phyloP scores from a whole-genome alignment of 2,329 filamentous ascomycete genomes.

The Fusarium anguioides region DNA sequence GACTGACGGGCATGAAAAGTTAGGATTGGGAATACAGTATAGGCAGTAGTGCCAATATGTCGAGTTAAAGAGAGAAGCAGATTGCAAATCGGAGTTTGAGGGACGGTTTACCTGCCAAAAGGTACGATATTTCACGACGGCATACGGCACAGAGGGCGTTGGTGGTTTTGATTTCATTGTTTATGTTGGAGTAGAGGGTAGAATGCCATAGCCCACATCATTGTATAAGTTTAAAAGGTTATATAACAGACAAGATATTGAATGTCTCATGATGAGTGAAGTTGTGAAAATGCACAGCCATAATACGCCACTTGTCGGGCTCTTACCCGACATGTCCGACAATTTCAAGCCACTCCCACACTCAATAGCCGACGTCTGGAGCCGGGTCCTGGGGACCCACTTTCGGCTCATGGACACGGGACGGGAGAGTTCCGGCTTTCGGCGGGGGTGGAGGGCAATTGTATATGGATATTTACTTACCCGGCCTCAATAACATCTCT shows the following conservation, averaged over 20 bases:
- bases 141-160: constrained; percentile 29
- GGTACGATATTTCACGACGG: constrained; percentile 27
- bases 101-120: not conserved
- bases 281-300: not conserved
- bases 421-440: constrained; percentile 27
- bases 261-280: constrained; percentile 13
- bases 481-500: constrained; percentile 24
- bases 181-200: not conserved
- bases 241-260: not conserved
- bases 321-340: constrained; percentile 24
- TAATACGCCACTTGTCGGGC: constrained; percentile 18
- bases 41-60: constrained; percentile 35
- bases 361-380: constrained; percentile 42
- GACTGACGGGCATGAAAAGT: constrained; percentile 52
- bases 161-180: not conserved
- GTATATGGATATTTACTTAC: constrained; percentile 40
- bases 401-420: constrained; percentile 36
- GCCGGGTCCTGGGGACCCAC: constrained; percentile 32
- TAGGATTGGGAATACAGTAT: constrained; percentile 67
- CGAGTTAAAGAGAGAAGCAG: not conserved
- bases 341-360: constrained; percentile 15
- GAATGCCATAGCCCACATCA: not conserved
- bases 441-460: constrained; percentile 24
- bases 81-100: constrained; percentile 34
- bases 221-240: constrained; percentile 2